Evolutionary conservation across 2,329 filamentous ascomycete genomes (phyloP), one percentile per base, ranked within the genome.

Genomic region (Penicillium nordicum): DNA sequence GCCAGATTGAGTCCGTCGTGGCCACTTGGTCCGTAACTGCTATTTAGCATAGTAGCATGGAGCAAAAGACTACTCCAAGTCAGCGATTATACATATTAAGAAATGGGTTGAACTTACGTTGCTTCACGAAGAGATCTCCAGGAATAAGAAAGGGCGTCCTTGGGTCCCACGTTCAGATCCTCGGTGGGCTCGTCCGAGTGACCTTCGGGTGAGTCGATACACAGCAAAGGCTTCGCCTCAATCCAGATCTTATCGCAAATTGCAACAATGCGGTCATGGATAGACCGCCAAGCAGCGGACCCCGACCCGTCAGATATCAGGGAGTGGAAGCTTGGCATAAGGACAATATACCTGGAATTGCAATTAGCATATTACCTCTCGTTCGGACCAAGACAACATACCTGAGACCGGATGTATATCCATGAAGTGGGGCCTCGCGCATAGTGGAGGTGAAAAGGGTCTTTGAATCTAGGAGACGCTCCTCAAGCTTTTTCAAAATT

Each of bases 41-140:
- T 70, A 16, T 84, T 84, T 25, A 78, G 74, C 23, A 88, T 74
- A 37, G 89, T 81, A 0, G 81, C 79, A 59, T 86, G 84, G 71
- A 93, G 79, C 5, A 95, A 76, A 54, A 90, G 86, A 72, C 91
- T 94, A 37, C 18, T 11, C n/a, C 5, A 2, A 3, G 46, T 71
- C 59, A 72, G 63, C 62, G 59, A 51, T 4, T 9, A 27, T 45
- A 14, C 18, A 32, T 34, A 34, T 43, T 8, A n/a, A 9, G 16
- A 38, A 32, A 16, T 18, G 1, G 14, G 32, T 14, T 38, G 21
- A 57, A 53, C 75, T 58, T 77, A 91, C 88, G 90, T 96, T 25
- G 92, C 90, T 75, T 99, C 94, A 60, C 96, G 93, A n/a, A 97
- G 80, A 6, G 92, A 90, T 65, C 94, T 85, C 82, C 96, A 99